Conservation (phyloP, 768 basidiomycete species). For the Boletus tomentosulus region DNA sequence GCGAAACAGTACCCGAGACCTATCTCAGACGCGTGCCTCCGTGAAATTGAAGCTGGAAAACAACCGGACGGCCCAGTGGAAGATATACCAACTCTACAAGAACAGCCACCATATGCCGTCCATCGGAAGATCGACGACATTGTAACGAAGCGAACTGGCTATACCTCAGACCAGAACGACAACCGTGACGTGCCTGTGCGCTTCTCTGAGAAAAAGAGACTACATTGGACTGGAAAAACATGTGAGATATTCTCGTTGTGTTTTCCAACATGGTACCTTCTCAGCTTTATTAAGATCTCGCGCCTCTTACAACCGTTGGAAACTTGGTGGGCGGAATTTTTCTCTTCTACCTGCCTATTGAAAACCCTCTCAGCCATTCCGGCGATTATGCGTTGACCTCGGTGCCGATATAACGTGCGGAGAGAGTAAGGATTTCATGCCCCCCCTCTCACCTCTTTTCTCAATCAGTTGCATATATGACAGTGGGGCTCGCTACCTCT, state of each 20-base stretch:
- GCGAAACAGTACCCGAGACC: conserved; percentile 58
- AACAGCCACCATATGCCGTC: conserved; percentile 5
- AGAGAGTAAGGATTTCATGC: conserved; percentile 56
- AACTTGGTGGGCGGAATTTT: conserved; percentile 58
- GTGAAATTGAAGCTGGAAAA: conserved; percentile 41
- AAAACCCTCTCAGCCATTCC: conserved; percentile 65
- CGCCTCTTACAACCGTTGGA: conserved; percentile 91
- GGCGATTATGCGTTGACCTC: conserved; percentile 78
- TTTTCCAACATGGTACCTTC: conserved; percentile 25
- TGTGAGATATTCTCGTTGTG: conserved; percentile 45
- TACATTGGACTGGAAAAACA: conserved; percentile 84
- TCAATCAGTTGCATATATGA: neutral
- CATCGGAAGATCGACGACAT: conserved; percentile 10
- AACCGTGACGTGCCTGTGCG: conserved; percentile 67
- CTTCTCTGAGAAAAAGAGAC: conserved; percentile 78
- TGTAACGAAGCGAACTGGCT: conserved; percentile 35
- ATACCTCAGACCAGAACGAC: conserved; percentile 39
- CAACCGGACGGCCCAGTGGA: conserved; percentile 8
- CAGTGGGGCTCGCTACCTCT: conserved; percentile 91
- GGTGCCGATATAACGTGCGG: conserved; percentile 96
- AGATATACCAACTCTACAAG: conserved; percentile 7
- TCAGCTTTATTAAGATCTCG: conserved; percentile 42
- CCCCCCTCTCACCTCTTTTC: neutral
- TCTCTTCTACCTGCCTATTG: neutral
- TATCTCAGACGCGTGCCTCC: conserved; percentile 57